Conservation (phyloP, 768 basidiomycete species). For the Dictyophora rubrovolvata region DNA sequence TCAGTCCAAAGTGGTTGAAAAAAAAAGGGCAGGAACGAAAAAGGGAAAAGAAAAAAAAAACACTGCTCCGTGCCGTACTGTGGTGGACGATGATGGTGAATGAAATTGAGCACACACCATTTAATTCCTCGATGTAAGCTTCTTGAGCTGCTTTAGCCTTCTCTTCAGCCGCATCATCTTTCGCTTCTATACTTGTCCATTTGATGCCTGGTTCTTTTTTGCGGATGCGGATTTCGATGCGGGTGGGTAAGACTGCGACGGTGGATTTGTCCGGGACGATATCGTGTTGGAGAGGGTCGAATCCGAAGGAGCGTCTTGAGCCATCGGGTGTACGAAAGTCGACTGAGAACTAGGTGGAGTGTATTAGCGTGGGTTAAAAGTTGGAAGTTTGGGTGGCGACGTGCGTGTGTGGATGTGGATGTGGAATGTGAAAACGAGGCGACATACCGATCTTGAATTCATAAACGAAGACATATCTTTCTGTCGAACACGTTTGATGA, state of each 20-base stretch:
- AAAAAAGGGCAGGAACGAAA: neutral
- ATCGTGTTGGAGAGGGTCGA: constrained; percentile 3
- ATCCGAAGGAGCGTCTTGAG: neutral
- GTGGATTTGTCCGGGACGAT: constrained; percentile 7
- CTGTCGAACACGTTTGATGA: constrained; percentile 6
- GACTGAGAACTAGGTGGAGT: neutral
- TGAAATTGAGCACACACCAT: neutral
- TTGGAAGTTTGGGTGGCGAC: neutral
- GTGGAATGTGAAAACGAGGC: neutral
- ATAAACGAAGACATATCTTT: constrained; percentile 2
- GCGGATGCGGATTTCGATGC: constrained; percentile 8
- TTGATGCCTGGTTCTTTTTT: constrained; percentile 9
- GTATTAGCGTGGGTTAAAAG: neutral
- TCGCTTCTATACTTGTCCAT: constrained; percentile 10
- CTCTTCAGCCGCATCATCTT: constrained; percentile 7
- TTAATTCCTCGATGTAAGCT: constrained; percentile 9
- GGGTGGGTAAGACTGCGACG: constrained; percentile 4
- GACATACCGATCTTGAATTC: constrained; percentile 3
- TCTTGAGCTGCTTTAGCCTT: constrained; percentile 10
- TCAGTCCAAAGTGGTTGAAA: neutral
- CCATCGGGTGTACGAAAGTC: constrained; percentile 6
- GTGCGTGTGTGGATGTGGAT: neutral
- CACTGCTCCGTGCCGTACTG: too few relatives aligned
- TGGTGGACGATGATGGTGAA: too few relatives aligned
- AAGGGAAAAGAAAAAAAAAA: neutral